Base-by-base conservation (phyloP, 345 rosid genomes). In the Litchi chinensis region DNA sequence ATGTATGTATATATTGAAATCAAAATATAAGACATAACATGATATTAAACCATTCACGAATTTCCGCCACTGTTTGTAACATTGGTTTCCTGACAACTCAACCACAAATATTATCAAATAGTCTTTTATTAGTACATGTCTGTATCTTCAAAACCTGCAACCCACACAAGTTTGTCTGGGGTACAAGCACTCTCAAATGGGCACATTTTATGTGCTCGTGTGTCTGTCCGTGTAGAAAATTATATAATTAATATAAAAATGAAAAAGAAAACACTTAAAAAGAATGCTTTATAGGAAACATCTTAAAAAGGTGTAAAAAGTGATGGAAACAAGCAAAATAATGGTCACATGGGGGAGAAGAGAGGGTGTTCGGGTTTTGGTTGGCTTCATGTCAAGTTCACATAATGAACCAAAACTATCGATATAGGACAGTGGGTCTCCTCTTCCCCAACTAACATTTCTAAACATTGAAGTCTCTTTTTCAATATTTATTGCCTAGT, bases 301-400 rank as follows among this genome's bases (percentile, higher is more conserved):
- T 71, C 57, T 62, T 62, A 41, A 81, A 84, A 69, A 75, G 76
- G 54, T 18, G 43, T 2, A 60, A 80, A 44, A 80, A 83, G 82
- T 82, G 82, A 80, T 52, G 81, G 86, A 72, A 77, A 76, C 87
- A 82, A 78, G 67, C 67, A 81, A 85, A 76, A 77, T 67, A 79
- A 82, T 74, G 70, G 76, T 66, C 88, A 89, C 92, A 87, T 89
- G 90, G 92, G 86, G 26, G 57, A 68, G 79, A 72, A 75, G 62
- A 28, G 81, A 83, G 74, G 77, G 6, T 83, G 88, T 77, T 83
- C 71, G 87, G 82, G 76, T 76, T 56, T 76, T 64, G 87, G 84
- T 79, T 77, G 85, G 79, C 85, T 80, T 82, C 59, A 64, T 78
- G 86, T 82, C 84, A 76, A 83, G 79, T 83, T 77, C 82, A 62